A percentile compares a stretch with the other conserved stretches of the same genome.
Conservation (phyloP, 2,329 filamentous ascomycete genomes). For the Aureobasidium sp. region DNA sequence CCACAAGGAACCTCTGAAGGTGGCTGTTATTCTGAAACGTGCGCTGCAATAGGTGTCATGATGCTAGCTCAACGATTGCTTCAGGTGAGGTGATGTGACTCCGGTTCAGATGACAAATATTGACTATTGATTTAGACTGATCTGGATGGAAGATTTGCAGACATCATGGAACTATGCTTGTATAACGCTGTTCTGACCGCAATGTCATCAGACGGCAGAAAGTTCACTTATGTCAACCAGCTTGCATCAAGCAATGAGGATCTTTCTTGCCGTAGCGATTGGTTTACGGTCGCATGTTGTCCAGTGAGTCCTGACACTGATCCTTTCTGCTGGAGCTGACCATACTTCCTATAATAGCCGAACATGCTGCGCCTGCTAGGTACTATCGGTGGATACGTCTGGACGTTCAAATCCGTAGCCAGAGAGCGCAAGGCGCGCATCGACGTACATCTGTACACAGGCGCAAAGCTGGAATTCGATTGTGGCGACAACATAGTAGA, state of each 20-base stretch:
- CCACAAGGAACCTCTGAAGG: constrained; percentile 62
- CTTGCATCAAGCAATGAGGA: constrained; percentile 60
- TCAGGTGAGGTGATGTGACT: constrained; percentile 31
- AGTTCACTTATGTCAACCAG: constrained; percentile 70
- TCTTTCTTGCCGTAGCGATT: constrained; percentile 57
- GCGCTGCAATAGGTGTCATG: constrained; percentile 66
- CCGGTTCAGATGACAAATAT: background rate
- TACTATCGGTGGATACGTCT: constrained; percentile 63
- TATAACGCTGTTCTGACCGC: constrained; percentile 69
- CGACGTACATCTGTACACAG: constrained; percentile 64
- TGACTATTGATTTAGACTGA: constrained; percentile 43
- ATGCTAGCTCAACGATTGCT: constrained; percentile 66
- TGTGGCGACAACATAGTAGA: constrained; percentile 39
- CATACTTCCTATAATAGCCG: background rate
- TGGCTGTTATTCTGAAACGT: constrained; percentile 70
- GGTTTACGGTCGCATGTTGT: constrained; percentile 68
- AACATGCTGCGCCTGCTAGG: constrained; percentile 65
- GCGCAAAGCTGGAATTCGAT: constrained; percentile 50
- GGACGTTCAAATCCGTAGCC: constrained; percentile 45
- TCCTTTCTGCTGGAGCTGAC: background rate
- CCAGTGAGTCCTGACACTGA: constrained; percentile 35
- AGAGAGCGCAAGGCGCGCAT: constrained; percentile 40
- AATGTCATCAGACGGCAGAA: constrained; percentile 53
- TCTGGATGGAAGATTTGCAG: constrained; percentile 58
- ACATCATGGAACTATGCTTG: constrained; percentile 67